These are phyloP conservation scores for Xylaria hypoxylon DNA, from an alignment of 2,329 filamentous ascomycete genomes.

Conservation along the genomic window DNA sequence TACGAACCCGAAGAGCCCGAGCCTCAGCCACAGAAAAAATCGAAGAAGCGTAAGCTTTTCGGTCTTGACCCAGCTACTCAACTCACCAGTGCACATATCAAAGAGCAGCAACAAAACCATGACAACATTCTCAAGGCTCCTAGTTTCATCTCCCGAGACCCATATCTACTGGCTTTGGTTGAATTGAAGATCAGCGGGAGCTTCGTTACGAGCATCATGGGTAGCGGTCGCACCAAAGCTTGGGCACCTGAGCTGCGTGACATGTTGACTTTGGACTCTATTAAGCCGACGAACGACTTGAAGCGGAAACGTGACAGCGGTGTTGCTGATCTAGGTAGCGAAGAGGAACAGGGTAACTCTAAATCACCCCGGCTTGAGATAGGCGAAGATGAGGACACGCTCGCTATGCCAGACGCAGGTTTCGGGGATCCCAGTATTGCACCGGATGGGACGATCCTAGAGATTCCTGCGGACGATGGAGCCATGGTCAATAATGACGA, in stretches of 20 bases:
- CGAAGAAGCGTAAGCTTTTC: constrained; percentile 84
- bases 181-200: constrained; percentile 91
- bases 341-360: constrained; percentile 69
- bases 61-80: constrained; percentile 84
- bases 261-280: constrained; percentile 87
- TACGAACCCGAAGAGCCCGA: constrained; percentile 69
- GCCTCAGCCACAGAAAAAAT: constrained; percentile 78
- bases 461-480: constrained; percentile 70
- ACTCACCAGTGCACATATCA: constrained; percentile 81
- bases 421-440: constrained; percentile 66
- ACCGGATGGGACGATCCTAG: constrained; percentile 71
- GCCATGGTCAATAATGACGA: constrained; percentile 58
- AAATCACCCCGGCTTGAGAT: constrained; percentile 78
- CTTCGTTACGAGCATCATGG: constrained; percentile 88
- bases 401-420: constrained; percentile 61
- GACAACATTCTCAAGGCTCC: constrained; percentile 86
- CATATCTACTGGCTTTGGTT: constrained; percentile 86
- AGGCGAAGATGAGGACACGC: constrained; percentile 72
- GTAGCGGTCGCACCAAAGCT: constrained; percentile 78
- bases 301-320: constrained; percentile 96
- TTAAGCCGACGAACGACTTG: constrained; percentile 80
- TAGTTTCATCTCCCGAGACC: constrained; percentile 87
- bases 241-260: constrained; percentile 95
- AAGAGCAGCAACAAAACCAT: constrained; percentile 85
- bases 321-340: constrained; percentile 80